Percentiles rank a stretch among this genome's conserved stretches.
Conservation (phyloP, 352 stramenopile species). For the Pythium pyrilobum region DNA sequence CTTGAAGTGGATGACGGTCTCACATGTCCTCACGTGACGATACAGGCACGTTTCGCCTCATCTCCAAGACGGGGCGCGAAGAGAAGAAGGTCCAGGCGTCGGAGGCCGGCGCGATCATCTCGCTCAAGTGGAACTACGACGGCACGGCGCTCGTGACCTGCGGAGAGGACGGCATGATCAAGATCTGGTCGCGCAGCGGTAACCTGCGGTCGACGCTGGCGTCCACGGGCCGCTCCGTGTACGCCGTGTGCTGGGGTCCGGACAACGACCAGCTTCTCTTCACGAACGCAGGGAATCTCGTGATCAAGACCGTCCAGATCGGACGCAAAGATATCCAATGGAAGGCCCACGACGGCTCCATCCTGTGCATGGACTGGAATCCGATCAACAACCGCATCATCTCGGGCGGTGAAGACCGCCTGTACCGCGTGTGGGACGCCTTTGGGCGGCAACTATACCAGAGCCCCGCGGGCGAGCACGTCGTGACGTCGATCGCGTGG, state of each 20-base stretch:
- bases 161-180: conserved; percentile 92
- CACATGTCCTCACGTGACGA: too few relatives aligned
- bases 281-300: conserved; percentile 79
- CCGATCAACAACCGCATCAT: conserved; percentile 89
- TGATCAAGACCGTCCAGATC: conserved; percentile 91
- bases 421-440: conserved; percentile 91
- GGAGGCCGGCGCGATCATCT: conserved; percentile 80
- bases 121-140: conserved; percentile 92
- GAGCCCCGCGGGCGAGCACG: conserved; percentile 73
- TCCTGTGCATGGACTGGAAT: conserved; percentile 93
- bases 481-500: conserved; percentile 91
- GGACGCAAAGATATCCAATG: conserved; percentile 85
- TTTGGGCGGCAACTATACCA: conserved; percentile 91
- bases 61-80: conserved; percentile 87
- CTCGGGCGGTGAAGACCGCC: conserved; percentile 90
- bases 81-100: conserved; percentile 89
- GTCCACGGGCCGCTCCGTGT: conserved; percentile 75
- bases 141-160: conserved; percentile 87
- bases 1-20: not conserved
- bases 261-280: conserved; percentile 91
- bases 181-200: conserved; percentile 87
- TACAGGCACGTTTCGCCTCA: conserved; percentile 78
- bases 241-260: conserved; percentile 88
- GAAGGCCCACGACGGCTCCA: conserved; percentile 89
- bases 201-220: conserved; percentile 87